These are phyloP conservation scores for Penicillium arizonense DNA, from an alignment of 495 filamentous ascomycete species.

Conservation along the genomic window DNA sequence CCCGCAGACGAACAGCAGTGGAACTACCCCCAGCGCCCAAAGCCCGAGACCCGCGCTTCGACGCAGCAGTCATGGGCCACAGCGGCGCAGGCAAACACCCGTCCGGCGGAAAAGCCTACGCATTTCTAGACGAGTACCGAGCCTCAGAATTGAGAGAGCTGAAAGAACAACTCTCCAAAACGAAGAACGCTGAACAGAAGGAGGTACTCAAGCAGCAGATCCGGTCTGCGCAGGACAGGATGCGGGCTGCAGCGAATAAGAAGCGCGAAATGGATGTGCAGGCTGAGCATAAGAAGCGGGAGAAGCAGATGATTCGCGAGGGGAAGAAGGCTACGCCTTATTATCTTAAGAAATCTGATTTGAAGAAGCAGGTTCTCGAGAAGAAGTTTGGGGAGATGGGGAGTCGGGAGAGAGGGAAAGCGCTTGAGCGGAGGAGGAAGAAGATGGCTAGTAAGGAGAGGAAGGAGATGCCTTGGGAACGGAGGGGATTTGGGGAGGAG, in stretches of 20 bases:
- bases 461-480: constrained; percentile 69
- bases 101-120: constrained; percentile 66
- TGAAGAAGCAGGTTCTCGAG: constrained; percentile 78
- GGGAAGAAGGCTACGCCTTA: constrained; percentile 93
- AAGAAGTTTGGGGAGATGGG: constrained; percentile 79
- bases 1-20: constrained; percentile 72
- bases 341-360: constrained; percentile 84
- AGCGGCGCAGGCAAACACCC: constrained; percentile 26
- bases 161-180: constrained; percentile 59
- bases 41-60: constrained; percentile 85
- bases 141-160: constrained; percentile 74
- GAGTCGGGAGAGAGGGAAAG: constrained; percentile 74
- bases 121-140: constrained; percentile 83
- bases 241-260: constrained; percentile 65
- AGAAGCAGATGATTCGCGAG: constrained; percentile 77
- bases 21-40: constrained; percentile 40
- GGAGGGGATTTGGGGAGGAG: constrained; percentile 46
- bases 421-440: constrained; percentile 79
- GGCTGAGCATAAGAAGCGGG: constrained; percentile 70
- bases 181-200: constrained; percentile 58
- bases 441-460: constrained; percentile 79
- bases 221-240: constrained; percentile 63
- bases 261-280: constrained; percentile 65
- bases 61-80: constrained; percentile 49
- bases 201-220: constrained; percentile 67